Evolutionary conservation across 768 basidiomycete species (phyloP).

Genomic region (Kwoniella sp.): DNA sequence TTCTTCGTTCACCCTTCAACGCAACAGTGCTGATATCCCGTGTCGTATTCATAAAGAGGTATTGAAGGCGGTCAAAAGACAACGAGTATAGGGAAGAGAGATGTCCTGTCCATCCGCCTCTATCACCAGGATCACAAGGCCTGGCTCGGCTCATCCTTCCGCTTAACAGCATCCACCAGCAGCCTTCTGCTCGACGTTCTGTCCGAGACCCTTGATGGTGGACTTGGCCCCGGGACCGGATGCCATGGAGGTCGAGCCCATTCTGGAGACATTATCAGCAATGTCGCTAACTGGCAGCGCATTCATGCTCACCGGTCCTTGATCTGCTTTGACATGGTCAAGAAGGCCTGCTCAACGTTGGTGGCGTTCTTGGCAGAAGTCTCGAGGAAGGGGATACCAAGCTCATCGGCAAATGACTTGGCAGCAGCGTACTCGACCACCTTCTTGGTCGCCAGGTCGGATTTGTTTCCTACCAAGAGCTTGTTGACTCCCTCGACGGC

Average conservation of each 20-base stretch:
- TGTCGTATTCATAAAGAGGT: no score
- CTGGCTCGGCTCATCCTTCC: neutral
- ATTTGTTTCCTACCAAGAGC: constrained; percentile 97
- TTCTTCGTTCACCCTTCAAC: no score
- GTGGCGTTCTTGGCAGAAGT: constrained; percentile 96
- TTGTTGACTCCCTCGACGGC: constrained; percentile 99
- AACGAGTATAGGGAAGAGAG: no score
- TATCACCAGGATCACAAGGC: neutral
- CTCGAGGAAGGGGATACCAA: constrained; percentile 94
- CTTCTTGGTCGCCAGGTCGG: constrained; percentile 94
- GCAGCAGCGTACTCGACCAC: constrained; percentile 48
- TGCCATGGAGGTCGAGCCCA: constrained; percentile 48
- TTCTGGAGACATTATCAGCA: constrained; percentile 21
- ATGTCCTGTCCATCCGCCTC: neutral
- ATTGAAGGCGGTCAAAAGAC: no score
- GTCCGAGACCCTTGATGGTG: constrained; percentile 46
- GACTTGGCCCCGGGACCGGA: constrained; percentile 48
- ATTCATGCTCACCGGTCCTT: constrained; percentile 48
- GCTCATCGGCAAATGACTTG: constrained; percentile 77
- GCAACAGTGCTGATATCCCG: no score
- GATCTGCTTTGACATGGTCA: constrained; percentile 81
- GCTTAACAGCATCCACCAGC: constrained; percentile 48
- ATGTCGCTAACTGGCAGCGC: neutral
- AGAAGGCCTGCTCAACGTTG: constrained; percentile 98
- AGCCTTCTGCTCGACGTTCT: constrained; percentile 49